Conservation (phyloP, 352 stramenopile species). For the Phytophthora agathidicida region DNA sequence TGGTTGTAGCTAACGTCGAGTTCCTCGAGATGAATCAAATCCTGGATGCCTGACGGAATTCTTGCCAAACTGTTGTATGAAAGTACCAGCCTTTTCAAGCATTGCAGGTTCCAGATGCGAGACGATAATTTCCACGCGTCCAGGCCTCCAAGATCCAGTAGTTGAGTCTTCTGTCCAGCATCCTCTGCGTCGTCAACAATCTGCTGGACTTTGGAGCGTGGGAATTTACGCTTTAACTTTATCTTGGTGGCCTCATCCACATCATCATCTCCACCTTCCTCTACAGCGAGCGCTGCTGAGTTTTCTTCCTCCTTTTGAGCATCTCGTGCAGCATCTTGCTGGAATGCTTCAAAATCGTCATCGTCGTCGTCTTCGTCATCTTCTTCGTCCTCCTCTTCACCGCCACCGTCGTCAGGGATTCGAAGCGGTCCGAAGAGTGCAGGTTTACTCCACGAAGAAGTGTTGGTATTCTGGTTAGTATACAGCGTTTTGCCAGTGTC, state of each 20-base stretch:
- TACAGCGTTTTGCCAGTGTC: constrained; percentile 50
- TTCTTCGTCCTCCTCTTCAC: constrained; percentile 17
- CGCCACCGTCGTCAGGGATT: constrained; percentile 27
- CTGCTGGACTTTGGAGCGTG: constrained; percentile 63
- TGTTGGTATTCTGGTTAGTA: constrained; percentile 44
- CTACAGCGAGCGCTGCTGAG: neutral
- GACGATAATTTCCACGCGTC: constrained; percentile 61
- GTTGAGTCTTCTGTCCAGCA: constrained; percentile 10
- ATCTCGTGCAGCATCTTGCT: constrained; percentile 29
- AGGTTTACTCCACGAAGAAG: constrained; percentile 47
- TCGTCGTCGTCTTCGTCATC: constrained; percentile 38
- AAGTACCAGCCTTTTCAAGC: constrained; percentile 48
- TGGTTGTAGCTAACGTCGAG: constrained; percentile 69
- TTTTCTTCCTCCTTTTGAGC: constrained; percentile 28
- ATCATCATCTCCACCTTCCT: constrained; percentile 25
- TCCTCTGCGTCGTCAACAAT: constrained; percentile 65
- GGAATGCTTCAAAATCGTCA: constrained; percentile 47
- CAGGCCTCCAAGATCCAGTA: constrained; percentile 59
- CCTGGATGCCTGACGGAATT: constrained; percentile 76
- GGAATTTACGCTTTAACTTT: constrained; percentile 41
- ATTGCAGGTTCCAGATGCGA: constrained; percentile 75
- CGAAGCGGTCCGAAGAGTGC: constrained; percentile 40
- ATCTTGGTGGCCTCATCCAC: constrained; percentile 31
- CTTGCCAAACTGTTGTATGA: constrained; percentile 57
- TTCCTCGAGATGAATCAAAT: constrained; percentile 57